Base-by-base conservation (phyloP, 202 grass and related monocot species). In the Saccharum hybrid region DNA sequence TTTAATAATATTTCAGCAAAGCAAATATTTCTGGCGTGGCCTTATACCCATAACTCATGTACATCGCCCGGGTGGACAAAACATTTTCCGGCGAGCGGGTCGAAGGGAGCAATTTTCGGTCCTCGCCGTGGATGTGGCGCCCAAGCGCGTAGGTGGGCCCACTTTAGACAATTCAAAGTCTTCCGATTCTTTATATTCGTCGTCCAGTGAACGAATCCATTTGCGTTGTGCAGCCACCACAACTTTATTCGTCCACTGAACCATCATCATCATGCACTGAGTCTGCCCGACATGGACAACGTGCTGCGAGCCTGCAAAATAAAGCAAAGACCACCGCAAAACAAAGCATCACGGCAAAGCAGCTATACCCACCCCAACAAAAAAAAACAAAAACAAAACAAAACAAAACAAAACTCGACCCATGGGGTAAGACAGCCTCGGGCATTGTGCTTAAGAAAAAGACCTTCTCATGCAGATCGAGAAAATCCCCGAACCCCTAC, bases 141-240 rank as follows among this genome's bases (percentile, higher is more conserved):
- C 48, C 12, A 57, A 57, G 19, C 19, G 54, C 19, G 54, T 59
- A 1, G 10, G 63, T 2, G 23, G 82, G 82, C 18, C 72, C 73
- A 45, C 49, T 2, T 30, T 33, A 15, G 16, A 77, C 28, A 60
- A 43, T 77, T 84, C 72, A 41, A 59, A 84, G 82, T 60, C 82
- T 5, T 68, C 36, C 0, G 10, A 22, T 56, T 66, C 46, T 57
- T 56, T 52, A 36, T 36, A 39, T 66, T 56, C 45, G 45, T 26
- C n/a, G 34, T 37, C 43, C 12, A 4, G 9, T 3, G 48, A 75
- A 18, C n/a, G n/a, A 66, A 83, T 41, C 61, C 45, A 66, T 39
- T 74, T 13, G 18, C 3, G 30, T 74, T 12, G 18, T 37, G 69
- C 19, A 13, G 38, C 15, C 79, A 15, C 52, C 26, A 26, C 26